Conservation (phyloP, 805 yeast genomes). For the Yarrowia divulgata region DNA sequence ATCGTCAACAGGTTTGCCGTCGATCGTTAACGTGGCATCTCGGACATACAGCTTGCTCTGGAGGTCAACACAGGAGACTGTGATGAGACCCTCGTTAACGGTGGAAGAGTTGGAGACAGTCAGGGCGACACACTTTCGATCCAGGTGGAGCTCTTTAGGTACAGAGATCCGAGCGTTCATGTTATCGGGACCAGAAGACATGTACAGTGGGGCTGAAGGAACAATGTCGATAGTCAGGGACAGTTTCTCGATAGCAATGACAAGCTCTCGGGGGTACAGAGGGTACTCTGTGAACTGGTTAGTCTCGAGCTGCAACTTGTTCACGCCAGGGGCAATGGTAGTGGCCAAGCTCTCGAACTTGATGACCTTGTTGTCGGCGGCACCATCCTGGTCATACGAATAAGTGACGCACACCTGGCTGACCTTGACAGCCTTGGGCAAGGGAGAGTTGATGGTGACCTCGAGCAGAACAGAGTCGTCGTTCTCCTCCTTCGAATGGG, state of each 20-base stretch:
- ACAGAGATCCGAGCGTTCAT: slow-evolving; percentile 29
- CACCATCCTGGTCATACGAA: slow-evolving; percentile 36
- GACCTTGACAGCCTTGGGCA: slow-evolving; percentile 41
- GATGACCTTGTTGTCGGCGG: slow-evolving; percentile 30
- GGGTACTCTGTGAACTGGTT: slow-evolving; percentile 37
- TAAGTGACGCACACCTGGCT: slow-evolving; percentile 43
- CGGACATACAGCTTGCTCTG: slow-evolving; percentile 38
- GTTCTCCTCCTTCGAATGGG: slow-evolving; percentile 48
- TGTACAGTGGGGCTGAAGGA: slow-evolving; percentile 25
- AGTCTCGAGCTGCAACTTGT: slow-evolving; percentile 41
- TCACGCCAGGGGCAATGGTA: background rate
- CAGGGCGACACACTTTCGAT: slow-evolving; percentile 23
- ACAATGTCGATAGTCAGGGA: slow-evolving; percentile 21
- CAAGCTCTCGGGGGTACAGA: slow-evolving; percentile 21
- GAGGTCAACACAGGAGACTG: slow-evolving; percentile 33
- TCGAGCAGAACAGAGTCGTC: slow-evolving; percentile 54
- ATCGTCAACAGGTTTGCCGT: slow-evolving; percentile 42
- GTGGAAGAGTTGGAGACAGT: slow-evolving; percentile 22
- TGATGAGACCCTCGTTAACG: slow-evolving; percentile 34
- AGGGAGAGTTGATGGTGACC: slow-evolving; percentile 50
- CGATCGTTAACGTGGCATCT: slow-evolving; percentile 43
- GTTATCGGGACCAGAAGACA: slow-evolving; percentile 26
- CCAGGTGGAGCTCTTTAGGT: slow-evolving; percentile 19
- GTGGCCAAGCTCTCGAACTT: slow-evolving; percentile 38
- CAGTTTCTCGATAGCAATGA: slow-evolving; percentile 22